These are phyloP conservation scores for Xerocomellus dryophilus DNA, from an alignment of 768 basidiomycete species.

Conservation along the genomic window DNA sequence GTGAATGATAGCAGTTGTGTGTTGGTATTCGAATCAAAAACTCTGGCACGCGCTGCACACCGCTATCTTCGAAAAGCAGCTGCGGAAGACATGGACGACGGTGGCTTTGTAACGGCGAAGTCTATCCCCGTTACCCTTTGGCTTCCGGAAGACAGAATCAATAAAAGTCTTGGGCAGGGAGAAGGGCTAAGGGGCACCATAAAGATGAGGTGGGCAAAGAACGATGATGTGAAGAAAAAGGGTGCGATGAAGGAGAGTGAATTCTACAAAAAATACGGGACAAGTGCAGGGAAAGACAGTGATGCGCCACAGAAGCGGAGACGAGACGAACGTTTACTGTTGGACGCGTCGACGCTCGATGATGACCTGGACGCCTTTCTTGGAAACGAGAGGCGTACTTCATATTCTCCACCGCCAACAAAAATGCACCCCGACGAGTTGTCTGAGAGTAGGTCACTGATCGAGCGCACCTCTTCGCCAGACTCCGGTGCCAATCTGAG, in stretches of 20 bases:
- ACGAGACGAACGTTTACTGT: conserved; percentile 32
- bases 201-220: conserved; percentile 72
- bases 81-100: conserved; percentile 49
- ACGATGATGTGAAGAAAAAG: conserved; percentile 72
- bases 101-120: conserved; percentile 60
- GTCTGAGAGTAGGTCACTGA: conserved; percentile 47
- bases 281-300: conserved; percentile 57
- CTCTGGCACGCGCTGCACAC: conserved; percentile 51
- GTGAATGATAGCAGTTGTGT: conserved; percentile 81
- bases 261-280: conserved; percentile 77
- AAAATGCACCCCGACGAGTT: conserved; percentile 71
- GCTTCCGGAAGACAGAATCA: conserved; percentile 79
- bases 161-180: conserved; percentile 64
- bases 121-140: conserved; percentile 71
- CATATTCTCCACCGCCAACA: conserved; percentile 49
- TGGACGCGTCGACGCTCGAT: conserved; percentile 50
- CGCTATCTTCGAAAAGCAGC: conserved; percentile 49
- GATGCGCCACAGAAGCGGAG: conserved; percentile 38
- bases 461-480: conserved; percentile 53
- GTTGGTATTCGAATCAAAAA: conserved; percentile 63
- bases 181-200: conserved; percentile 65
- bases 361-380: conserved; percentile 70
- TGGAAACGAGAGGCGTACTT: conserved; percentile 39
- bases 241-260: conserved; percentile 70
- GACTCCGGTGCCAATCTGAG: conserved; percentile 42